phyloP scores from a whole-genome alignment of 2,329 filamentous ascomycete genomes.

The Diaporthe citri region DNA sequence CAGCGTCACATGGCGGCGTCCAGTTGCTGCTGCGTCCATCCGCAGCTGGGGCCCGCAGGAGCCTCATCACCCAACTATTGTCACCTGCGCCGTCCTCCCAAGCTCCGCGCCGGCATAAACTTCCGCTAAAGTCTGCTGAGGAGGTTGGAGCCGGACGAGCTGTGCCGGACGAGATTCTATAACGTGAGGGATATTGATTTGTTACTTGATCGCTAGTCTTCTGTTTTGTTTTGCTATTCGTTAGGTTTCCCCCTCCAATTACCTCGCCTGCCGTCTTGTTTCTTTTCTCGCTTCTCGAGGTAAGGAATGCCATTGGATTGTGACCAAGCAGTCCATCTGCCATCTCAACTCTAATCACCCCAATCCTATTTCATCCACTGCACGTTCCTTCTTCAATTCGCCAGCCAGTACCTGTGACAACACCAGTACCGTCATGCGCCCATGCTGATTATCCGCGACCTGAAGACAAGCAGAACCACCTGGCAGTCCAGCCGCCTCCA shows the following conservation, averaged over 20 bases:
- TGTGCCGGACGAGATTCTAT: not conserved
- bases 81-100: not conserved
- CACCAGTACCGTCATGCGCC: constrained; percentile 19
- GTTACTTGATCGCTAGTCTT: not conserved
- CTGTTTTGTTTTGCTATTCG: not conserved
- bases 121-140: constrained; percentile 4
- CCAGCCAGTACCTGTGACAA: not conserved
- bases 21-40: constrained; percentile 6
- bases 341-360: not conserved
- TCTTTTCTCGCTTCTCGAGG: not conserved
- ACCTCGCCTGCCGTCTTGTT: not conserved
- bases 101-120: constrained; percentile 3
- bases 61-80: not conserved
- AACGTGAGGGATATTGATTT: constrained; percentile 2
- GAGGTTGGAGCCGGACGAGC: not conserved
- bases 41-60: not conserved
- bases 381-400: not conserved
- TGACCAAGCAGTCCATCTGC: not conserved
- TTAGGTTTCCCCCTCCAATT: not conserved
- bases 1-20: constrained; percentile 32
- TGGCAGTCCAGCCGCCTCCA: constrained; percentile 54
- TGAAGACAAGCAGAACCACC: constrained; percentile 57
- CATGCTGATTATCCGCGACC: constrained; percentile 68
- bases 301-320: constrained; percentile 5
- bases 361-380: not conserved